Conservation (phyloP, 2,329 filamentous ascomycete genomes). For the Epicoccum sorghinum region DNA sequence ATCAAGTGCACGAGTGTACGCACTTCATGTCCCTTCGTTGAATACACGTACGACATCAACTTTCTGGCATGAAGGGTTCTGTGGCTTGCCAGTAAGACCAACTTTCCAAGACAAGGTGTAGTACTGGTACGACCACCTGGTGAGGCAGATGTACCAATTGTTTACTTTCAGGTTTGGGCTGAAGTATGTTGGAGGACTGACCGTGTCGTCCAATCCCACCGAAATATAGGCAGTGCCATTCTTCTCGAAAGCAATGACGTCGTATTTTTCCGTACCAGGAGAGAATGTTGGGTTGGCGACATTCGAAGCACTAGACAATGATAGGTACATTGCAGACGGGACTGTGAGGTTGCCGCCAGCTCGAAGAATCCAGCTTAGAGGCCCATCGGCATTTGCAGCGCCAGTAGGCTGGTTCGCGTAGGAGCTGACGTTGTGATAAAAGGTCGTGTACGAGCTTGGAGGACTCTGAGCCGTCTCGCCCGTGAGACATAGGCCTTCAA, state of each 20-base stretch:
- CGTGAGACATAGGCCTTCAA: slow-evolving; percentile 48
- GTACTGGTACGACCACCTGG: slow-evolving; percentile 46
- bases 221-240: slow-evolving; percentile 46
- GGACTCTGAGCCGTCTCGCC: slow-evolving; percentile 9
- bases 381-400: slow-evolving; percentile 18
- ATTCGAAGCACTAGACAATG: slow-evolving; percentile 41
- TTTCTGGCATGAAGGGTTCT: slow-evolving; percentile 53
- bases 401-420: slow-evolving; percentile 2
- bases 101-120: slow-evolving; percentile 51
- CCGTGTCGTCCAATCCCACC: slow-evolving; percentile 45
- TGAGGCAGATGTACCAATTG: slow-evolving; percentile 53
- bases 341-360: slow-evolving; percentile 4
- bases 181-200: slow-evolving; percentile 30
- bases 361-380: slow-evolving; percentile 22
- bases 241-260: slow-evolving; percentile 48
- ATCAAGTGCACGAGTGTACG: neutral
- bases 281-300: slow-evolving; percentile 49
- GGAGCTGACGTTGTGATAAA: slow-evolving; percentile 38
- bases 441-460: slow-evolving; percentile 26
- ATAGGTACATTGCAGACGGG: slow-evolving; percentile 42
- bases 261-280: slow-evolving; percentile 27
- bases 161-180: slow-evolving; percentile 28
- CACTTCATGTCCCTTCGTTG: slow-evolving; percentile 6
- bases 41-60: slow-evolving; percentile 47
- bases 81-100: slow-evolving; percentile 40